Conservation (phyloP, 1,139 yeast species). For the Candida neerlandica region DNA sequence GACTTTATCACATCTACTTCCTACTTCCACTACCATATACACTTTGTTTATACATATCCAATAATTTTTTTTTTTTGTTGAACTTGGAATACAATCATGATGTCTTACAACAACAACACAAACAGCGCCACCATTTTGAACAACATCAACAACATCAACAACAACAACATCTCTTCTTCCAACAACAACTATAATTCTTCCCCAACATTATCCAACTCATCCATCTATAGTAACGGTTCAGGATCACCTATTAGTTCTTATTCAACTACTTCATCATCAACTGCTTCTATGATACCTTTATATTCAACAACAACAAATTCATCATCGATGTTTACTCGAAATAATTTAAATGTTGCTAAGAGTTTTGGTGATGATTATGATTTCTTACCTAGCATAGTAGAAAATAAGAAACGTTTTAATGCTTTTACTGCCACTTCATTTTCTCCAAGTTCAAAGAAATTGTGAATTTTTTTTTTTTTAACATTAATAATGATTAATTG, state of each 20-base stretch:
- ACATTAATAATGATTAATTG: background rate
- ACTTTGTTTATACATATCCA: too few relatives aligned
- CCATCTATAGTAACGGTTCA: conserved; percentile 2
- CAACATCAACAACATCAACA: conserved; percentile 15
- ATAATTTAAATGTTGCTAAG: conserved; percentile 48
- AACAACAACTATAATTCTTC: conserved; percentile 18
- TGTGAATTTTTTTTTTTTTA: background rate
- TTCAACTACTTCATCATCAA: conserved; percentile 22
- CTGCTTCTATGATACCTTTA: background rate
- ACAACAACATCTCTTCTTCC: conserved; percentile 14
- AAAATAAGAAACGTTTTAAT: conserved; percentile 38
- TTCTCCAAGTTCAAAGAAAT: conserved; percentile 36
- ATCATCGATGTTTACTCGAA: conserved; percentile 54
- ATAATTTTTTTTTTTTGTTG: too few relatives aligned
- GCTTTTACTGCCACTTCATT: conserved; percentile 62
- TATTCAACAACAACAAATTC: conserved; percentile 18
- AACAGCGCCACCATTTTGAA: conserved; percentile 10
- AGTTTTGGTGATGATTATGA: conserved; percentile 53
- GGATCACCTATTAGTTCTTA: conserved; percentile 28
- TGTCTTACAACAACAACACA: conserved; percentile 1
- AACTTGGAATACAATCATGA: background rate
- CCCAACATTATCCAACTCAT: conserved; percentile 9
- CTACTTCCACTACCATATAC: too few relatives aligned
- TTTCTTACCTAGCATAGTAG: conserved; percentile 42
- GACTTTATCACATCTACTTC: background rate